These are phyloP conservation scores for Tricharina praecox DNA, from an alignment of 495 filamentous ascomycete species.

Conservation along the genomic window DNA sequence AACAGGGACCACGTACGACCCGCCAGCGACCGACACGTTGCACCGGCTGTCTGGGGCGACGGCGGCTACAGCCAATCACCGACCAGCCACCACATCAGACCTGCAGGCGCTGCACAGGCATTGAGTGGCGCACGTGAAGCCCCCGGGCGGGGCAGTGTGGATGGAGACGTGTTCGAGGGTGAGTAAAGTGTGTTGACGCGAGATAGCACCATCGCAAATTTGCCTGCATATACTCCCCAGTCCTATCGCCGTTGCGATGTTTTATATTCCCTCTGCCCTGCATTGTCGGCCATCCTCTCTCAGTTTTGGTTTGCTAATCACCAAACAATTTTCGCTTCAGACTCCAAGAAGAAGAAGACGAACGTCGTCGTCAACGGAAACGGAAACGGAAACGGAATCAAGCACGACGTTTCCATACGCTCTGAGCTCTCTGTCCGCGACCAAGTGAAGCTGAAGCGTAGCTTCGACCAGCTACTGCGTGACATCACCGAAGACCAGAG, in stretches of 20 bases:
- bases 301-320: too few species aligned
- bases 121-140: conserved; percentile 1
- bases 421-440: background rate
- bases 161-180: background rate
- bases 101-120: too few species aligned
- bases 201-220: too few species aligned
- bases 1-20: background rate
- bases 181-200: too few species aligned
- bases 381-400: background rate
- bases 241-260: conserved; percentile 3
- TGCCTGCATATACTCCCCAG: background rate
- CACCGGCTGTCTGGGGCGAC: background rate
- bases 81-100: background rate
- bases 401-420: background rate
- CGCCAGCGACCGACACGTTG: conserved; percentile 3
- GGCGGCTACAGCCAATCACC: background rate
- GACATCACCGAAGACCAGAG: background rate
- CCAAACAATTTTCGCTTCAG: too few species aligned
- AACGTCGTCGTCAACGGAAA: too few species aligned
- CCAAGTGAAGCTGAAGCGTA: conserved; percentile 3
- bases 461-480: conserved; percentile 3
- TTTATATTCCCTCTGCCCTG: conserved; percentile 1
- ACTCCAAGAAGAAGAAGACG: too few species aligned
- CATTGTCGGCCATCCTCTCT: too few species aligned
- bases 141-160: background rate